Evolutionary conservation across 1,139 yeast genomes (phyloP).

Genomic region (Candida sojae): DNA sequence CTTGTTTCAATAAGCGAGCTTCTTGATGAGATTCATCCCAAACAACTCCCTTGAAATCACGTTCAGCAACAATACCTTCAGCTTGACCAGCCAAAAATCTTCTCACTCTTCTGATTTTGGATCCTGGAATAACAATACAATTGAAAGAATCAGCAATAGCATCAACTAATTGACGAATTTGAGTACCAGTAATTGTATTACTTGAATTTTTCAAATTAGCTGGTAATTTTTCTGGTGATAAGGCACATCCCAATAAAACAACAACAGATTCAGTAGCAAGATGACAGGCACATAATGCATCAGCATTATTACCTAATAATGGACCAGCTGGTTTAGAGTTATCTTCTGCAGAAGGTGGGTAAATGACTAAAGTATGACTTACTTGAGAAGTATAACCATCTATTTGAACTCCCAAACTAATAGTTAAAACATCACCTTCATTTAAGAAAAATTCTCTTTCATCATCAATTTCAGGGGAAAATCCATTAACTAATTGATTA

Average conservation of each 20-base stretch:
- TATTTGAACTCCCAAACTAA: slow-evolving; percentile 84
- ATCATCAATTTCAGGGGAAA: slow-evolving; percentile 85
- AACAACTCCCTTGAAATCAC: slow-evolving; percentile 87
- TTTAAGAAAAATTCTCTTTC: slow-evolving; percentile 50
- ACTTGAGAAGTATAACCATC: slow-evolving; percentile 92
- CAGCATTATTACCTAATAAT: slow-evolving; percentile 80
- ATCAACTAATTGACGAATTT: slow-evolving; percentile 76
- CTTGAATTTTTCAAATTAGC: slow-evolving; percentile 32
- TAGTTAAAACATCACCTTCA: slow-evolving; percentile 84
- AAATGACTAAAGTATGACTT: slow-evolving; percentile 84
- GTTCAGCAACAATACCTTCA: slow-evolving; percentile 86
- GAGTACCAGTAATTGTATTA: slow-evolving; percentile 58
- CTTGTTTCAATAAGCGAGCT: slow-evolving; percentile 50
- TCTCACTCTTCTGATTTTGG: slow-evolving; percentile 86
- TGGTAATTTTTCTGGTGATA: slow-evolving; percentile 76
- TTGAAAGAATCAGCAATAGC: slow-evolving; percentile 76
- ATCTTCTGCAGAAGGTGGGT: slow-evolving; percentile 49
- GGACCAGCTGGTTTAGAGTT: slow-evolving; percentile 66
- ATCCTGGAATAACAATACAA: slow-evolving; percentile 87
- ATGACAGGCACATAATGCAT: slow-evolving; percentile 85
- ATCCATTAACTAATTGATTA: slow-evolving; percentile 75
- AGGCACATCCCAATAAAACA: slow-evolving; percentile 69
- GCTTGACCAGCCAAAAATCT: slow-evolving; percentile 96
- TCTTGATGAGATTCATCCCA: slow-evolving; percentile 91
- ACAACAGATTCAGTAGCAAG: slow-evolving; percentile 84